Base-by-base conservation (phyloP, 2,329 filamentous ascomycete species). In the Sordariomycetes sp. region DNA sequence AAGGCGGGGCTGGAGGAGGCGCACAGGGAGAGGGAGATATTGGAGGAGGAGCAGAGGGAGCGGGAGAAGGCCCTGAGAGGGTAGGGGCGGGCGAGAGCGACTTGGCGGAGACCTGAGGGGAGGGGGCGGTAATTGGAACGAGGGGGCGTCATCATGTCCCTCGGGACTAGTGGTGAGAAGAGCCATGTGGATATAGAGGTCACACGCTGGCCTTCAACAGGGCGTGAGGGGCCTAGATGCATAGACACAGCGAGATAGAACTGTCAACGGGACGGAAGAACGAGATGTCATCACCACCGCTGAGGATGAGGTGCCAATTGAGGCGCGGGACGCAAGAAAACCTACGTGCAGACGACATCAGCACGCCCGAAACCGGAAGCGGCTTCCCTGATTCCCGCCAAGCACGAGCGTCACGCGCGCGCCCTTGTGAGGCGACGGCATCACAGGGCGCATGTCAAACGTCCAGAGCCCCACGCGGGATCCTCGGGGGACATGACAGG, bases 1-100 rank as follows among this genome's bases (percentile, higher is more conserved):
- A 99, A 99, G 76, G 86, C 87, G 0, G 79, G 86, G 54, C 81
- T 83, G 0, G 94, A 97, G 71, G 83, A 81, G 37, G 80, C 83
- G 14, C 80, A 83, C 50, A 78, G 80, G 60, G 72, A 80, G 64
- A 76, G 83, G 60, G 87, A 90, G 72, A 69, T 78, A 25, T 66
- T 87, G 57, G 85, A 87, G 67, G 80, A 80, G 65, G 77, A 82
- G 66, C 79, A 84, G 69, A 71, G 74, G 43, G 64, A 65, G 51
- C 77, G 74, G 65, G 79, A 82, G 64, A 75, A 71, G 46, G 69
- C 69, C 59, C 65, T 71, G 61, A 34, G 32, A 40, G 22, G 22
- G 28, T 54, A 40, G 32, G 51, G 28, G 54, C 32, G 53, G 28
- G 34, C 43, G n/a, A n/a, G 18, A 4, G 37, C 12, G 37, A 14